Evolutionary conservation across 208 protist genomes (phyloP).

Genomic region (Strigomonas culicis): DNA sequence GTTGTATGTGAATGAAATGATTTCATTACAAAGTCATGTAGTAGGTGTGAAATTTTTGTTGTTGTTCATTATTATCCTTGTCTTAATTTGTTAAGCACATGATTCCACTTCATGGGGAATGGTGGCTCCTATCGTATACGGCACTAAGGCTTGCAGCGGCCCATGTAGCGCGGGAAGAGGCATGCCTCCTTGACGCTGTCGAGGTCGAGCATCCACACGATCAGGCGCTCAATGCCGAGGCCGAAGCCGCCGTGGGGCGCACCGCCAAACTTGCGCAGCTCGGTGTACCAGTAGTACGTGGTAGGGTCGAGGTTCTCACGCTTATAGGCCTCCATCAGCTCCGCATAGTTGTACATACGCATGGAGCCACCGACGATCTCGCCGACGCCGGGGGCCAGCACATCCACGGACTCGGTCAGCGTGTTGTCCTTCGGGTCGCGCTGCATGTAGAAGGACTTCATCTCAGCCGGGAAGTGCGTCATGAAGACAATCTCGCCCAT

Average conservation of each 20-base stretch:
- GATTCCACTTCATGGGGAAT: too few relatives aligned
- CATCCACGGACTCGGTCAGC: conserved; percentile 94
- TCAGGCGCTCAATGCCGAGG: conserved; percentile 96
- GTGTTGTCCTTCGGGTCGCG: conserved; percentile 70
- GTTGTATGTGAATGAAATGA: neutral
- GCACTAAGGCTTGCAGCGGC: conserved; percentile 96
- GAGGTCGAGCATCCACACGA: conserved; percentile 95
- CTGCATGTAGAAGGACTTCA: conserved; percentile 99
- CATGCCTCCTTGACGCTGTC: conserved; percentile 97
- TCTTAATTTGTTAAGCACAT: neutral
- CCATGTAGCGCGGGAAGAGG: conserved; percentile 96
- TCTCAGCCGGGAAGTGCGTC: conserved; percentile 95
- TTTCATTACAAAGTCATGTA: neutral
- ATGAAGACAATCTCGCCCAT: conserved; percentile 97
- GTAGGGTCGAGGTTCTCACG: conserved; percentile 93
- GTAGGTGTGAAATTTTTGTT: neutral
- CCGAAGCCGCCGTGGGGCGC: conserved; percentile 98
- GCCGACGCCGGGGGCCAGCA: conserved; percentile 97
- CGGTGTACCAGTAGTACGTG: conserved; percentile 98
- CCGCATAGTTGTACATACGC: conserved; percentile 94
- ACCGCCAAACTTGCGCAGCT: conserved; percentile 97
- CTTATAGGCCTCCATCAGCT: conserved; percentile 93
- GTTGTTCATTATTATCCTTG: neutral
- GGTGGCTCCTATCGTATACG: too few relatives aligned
- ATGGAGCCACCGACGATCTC: conserved; percentile 99